These are phyloP conservation scores for Nigrospora oryzae DNA, from an alignment of 2,329 filamentous ascomycete genomes.

Conservation along the genomic window DNA sequence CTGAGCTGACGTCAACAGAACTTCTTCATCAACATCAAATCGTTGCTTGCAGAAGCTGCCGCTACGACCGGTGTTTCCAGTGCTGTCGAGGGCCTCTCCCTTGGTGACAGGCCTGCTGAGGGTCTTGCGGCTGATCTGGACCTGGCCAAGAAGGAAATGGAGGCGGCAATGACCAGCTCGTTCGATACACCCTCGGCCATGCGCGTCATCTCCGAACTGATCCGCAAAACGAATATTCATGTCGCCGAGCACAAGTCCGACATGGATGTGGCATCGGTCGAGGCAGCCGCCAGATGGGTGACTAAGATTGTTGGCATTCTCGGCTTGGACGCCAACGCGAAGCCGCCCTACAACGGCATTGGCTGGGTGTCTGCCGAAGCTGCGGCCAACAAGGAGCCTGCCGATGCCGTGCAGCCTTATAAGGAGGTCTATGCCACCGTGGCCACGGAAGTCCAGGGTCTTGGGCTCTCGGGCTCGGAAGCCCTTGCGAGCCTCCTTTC, in stretches of 20 bases:
- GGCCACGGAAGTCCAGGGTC: slow-evolving; percentile 32
- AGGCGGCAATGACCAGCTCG: slow-evolving; percentile 65
- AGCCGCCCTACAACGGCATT: slow-evolving; percentile 43
- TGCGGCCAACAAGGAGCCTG: slow-evolving; percentile 31
- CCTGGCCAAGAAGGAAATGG: slow-evolving; percentile 45
- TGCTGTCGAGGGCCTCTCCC: slow-evolving; percentile 27
- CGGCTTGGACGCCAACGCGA: slow-evolving; percentile 62
- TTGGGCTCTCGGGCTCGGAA: slow-evolving; percentile 39
- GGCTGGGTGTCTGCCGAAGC: slow-evolving; percentile 41
- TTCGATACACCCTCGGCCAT: slow-evolving; percentile 81
- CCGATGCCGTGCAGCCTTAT: slow-evolving; percentile 38
- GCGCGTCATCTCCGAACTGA: slow-evolving; percentile 67
- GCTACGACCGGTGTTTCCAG: slow-evolving; percentile 16
- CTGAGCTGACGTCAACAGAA: slow-evolving; percentile 28
- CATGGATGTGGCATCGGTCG: slow-evolving; percentile 36
- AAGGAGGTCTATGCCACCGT: slow-evolving; percentile 34
- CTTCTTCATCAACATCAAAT: slow-evolving; percentile 50
- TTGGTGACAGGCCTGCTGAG: slow-evolving; percentile 21
- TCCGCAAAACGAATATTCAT: slow-evolving; percentile 66
- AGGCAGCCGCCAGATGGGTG: slow-evolving; percentile 64
- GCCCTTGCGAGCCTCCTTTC: slow-evolving; percentile 32
- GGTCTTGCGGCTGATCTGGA: slow-evolving; percentile 32
- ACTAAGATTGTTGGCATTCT: slow-evolving; percentile 80
- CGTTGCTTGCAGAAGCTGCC: slow-evolving; percentile 38
- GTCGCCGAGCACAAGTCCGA: slow-evolving; percentile 37